Base-by-base conservation (phyloP, 495 filamentous ascomycete species). In the Tetracladium setigerum region DNA sequence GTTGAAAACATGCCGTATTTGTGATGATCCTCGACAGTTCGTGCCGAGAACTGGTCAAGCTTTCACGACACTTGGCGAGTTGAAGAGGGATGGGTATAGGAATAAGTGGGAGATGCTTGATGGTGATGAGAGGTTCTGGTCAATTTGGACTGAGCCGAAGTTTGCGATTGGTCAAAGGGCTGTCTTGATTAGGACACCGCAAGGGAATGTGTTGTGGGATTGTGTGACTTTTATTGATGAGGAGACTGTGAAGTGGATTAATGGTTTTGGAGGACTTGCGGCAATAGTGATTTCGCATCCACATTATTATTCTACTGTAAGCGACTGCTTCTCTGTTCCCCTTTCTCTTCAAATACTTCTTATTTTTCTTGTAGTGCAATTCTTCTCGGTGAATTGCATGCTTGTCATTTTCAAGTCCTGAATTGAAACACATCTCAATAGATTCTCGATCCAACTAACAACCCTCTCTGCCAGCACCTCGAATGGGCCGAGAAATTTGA, bases 281-380 rank as follows among this genome's bases (percentile, higher is more conserved):
- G 84, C 77, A 0, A 88, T 89, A 32, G 78, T 89, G 36, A 88
- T 91, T 53, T 81, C 76, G 0, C 86, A 91, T 60, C 86, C 86
- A 30, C 86, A 91, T 59, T 91, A 81, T 60, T 89, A 86, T 62
- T 76, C 76, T 13, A 81, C 84, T 3, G 22, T 27, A 27, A 27
- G 22, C n/a, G n/a, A n/a, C n/a, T 27, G 22, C 22, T 27, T 27
- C 3, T 3, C 22, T 27, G n/a, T n/a, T 27, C 22, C 22, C 7
- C 7, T 3, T 27, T 27, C 3, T 27, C 7, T 27, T 3, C 22
- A 7, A 27, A 3, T 27, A 3, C 22, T 27, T 27, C 3, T 27
- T 27, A 3, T 27, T 7, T 27, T 27, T 27, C 22, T 27, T 27
- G 22, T 27, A 27, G 22, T 27, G 3, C 3, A 27, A 7, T 27